These are phyloP conservation scores for Phialophora chinensis DNA, from an alignment of 2,329 filamentous ascomycete genomes.

Conservation along the genomic window DNA sequence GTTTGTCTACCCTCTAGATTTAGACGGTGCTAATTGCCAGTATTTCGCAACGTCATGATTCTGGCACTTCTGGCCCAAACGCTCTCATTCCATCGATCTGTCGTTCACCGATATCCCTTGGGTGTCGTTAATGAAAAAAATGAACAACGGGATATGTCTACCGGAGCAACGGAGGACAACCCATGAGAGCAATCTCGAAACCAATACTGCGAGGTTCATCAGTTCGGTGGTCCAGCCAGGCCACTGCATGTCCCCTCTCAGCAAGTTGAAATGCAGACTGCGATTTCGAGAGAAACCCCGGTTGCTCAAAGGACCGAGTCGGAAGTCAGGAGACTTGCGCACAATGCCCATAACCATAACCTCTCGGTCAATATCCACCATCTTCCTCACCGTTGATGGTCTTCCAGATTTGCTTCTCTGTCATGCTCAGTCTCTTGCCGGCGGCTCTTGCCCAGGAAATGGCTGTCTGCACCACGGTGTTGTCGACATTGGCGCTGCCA, in stretches of 20 bases:
- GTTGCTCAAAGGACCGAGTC: not conserved
- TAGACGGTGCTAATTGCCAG: too few species aligned
- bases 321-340: not conserved
- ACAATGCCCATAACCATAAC: too few species aligned
- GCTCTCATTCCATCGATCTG: not conserved
- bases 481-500: constrained; percentile 57
- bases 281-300: not conserved
- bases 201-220: not conserved
- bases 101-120: not conserved
- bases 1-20: not conserved
- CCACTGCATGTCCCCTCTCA: not conserved
- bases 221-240: not conserved
- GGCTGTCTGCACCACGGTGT: constrained; percentile 42
- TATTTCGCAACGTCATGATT: not conserved
- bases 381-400: constrained; percentile 42
- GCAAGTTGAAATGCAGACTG: not conserved
- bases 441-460: constrained; percentile 40
- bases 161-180: not conserved
- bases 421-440: constrained; percentile 52
- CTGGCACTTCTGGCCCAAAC: not conserved
- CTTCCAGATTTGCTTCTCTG: constrained; percentile 54
- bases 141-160: not conserved
- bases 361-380: not conserved
- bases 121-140: not conserved
- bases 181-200: not conserved